Evolutionary conservation across 257 asterid species (phyloP), one percentile per base, ranked within the genome.

Genomic region (Lycium ferocissimum): DNA sequence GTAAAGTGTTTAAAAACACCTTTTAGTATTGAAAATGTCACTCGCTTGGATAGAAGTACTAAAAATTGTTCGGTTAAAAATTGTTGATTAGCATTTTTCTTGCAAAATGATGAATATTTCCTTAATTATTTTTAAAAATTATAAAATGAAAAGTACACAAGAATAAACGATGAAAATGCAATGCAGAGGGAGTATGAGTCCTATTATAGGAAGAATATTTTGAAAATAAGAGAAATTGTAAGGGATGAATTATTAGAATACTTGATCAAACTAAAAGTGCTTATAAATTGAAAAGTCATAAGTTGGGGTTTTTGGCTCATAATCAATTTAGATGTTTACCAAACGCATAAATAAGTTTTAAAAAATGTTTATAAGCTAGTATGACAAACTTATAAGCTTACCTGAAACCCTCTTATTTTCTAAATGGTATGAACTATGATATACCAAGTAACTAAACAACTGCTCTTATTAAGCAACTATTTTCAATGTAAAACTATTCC

Each of bases 401-500:
- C 13, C 26, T 7, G 17, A 69, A 10, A 6, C 47, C 12, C 13
- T 58, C 65, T 58, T 20, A 58, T 4, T 72, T 72, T 5, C 26
- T 43, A 20, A 72, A 72, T 72, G 59, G 61, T 20, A 47, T 73
- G 61, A 47, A n/a, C 58, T 9, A 73, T 45, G 38, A 45, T 45
- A 45, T n/a, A 73, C 37, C 61, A 84, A 6, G 45, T 40, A 40
- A 82, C 72, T 15, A 43, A 15, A 49, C 20, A 22, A 53, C 51
- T 7, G 37, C 35, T 85, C 7, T 61, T 65, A 26, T 35, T 53
- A 63, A 65, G n/a, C 38, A 49, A 70, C 81, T 51, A 80, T 14
- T 79, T 37, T 65, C 43, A 45, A 54, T 18, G 51, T 38, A 61
- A 70, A 84, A 49, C 79, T 38, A 72, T 83, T 86, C 82, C 82